phyloP scores from a whole-genome alignment of 345 rosid species.

The Physaria fendleri region DNA sequence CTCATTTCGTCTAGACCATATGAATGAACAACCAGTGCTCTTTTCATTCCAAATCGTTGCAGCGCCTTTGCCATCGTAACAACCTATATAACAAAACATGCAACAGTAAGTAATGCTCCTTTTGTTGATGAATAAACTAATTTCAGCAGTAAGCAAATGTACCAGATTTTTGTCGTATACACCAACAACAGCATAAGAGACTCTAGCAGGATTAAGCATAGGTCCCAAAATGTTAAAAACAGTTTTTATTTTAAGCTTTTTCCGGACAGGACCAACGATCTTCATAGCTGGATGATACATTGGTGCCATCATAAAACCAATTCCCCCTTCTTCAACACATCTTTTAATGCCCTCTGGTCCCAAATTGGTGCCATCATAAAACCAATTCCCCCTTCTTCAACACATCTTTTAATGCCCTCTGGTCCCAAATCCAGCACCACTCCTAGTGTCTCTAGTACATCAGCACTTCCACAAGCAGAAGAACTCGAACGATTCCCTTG shows the following conservation, averaged over 20 bases:
- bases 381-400: conserved; percentile 79
- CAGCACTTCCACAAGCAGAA: conserved; percentile 98
- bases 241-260: conserved; percentile 73
- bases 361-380: conserved; percentile 89
- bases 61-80: conserved; percentile 85
- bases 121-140: neutral
- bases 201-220: conserved; percentile 82
- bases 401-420: conserved; percentile 67
- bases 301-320: conserved; percentile 92
- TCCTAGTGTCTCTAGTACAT: conserved; percentile 80
- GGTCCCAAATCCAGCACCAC: conserved; percentile 71
- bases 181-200: conserved; percentile 86
- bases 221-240: conserved; percentile 90
- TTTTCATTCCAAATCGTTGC: conserved; percentile 83
- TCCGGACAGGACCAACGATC: conserved; percentile 78
- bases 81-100: conserved; percentile 44
- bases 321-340: conserved; percentile 81
- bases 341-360: conserved; percentile 69
- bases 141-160: conserved; percentile 16
- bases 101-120: neutral
- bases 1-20: conserved; percentile 97
- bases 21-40: conserved; percentile 93
- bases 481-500: conserved; percentile 97
- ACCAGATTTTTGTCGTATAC: conserved; percentile 76
- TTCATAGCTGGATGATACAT: conserved; percentile 90